Evolutionary conservation across 805 yeast species (phyloP).

Genomic region (Blastobotrys terrestris): DNA sequence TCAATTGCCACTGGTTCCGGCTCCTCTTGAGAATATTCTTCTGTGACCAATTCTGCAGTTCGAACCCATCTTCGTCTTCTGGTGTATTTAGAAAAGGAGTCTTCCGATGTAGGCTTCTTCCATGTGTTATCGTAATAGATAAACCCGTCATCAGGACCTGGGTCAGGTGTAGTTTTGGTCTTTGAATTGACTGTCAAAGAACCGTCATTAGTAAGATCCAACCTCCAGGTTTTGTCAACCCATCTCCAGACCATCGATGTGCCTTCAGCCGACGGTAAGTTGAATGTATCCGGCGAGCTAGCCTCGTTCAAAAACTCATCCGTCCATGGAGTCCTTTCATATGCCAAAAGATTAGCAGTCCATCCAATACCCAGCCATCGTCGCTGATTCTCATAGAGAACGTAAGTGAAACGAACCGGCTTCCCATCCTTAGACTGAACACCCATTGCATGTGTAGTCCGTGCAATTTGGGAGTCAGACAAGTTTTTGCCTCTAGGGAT

Average conservation of each 20-base stretch:
- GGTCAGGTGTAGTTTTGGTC: constrained; percentile 46
- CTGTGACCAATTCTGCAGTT: constrained; percentile 49
- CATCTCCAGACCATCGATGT: constrained; percentile 85
- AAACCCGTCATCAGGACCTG: constrained; percentile 75
- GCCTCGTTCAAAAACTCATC: constrained; percentile 90
- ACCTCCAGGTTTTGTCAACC: constrained; percentile 90
- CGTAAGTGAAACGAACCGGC: constrained; percentile 81
- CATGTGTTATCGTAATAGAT: constrained; percentile 89
- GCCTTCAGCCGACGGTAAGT: constrained; percentile 65
- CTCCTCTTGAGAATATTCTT: constrained; percentile 1
- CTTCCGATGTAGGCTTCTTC: constrained; percentile 86
- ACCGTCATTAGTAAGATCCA: constrained; percentile 85
- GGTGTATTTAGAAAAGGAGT: constrained; percentile 83
- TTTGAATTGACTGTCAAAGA: constrained; percentile 58
- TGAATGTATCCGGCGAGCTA: constrained; percentile 67
- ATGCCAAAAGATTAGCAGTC: constrained; percentile 86
- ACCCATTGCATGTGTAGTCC: constrained; percentile 12
- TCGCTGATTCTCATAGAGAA: constrained; percentile 88
- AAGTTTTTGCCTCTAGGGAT: constrained; percentile 37
- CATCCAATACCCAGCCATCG: constrained; percentile 98
- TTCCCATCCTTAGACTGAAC: constrained; percentile 33
- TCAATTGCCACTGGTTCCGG: neutral
- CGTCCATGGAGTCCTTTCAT: constrained; percentile 96
- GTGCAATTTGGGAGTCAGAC: constrained; percentile 23
- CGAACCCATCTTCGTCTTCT: constrained; percentile 95